Evolutionary conservation across 345 rosid species (phyloP), one percentile per base, ranked within the genome.

Genomic region (Camelina laxa): DNA sequence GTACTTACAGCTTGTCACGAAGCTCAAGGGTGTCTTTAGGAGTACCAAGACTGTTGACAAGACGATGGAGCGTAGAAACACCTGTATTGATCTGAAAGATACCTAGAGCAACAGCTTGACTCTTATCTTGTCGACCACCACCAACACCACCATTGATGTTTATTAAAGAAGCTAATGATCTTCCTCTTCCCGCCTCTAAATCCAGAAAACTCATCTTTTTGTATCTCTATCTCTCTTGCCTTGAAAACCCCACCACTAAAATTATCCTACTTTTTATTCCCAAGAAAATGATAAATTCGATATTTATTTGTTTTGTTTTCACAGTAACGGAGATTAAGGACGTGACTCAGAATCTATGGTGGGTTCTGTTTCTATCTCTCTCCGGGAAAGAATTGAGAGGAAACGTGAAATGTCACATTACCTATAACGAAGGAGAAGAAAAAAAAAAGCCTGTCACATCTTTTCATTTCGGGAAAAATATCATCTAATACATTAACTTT

Each of bases 1-100:
- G 30, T 4, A 41, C 90, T 82, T 75, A 95, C 99, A 95, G 85
- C 85, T 92, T 95, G 71, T 95, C 97, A 39, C 99, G 94, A 60
- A 92, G 96, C 79, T 88, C 97, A 8, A 96, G 94, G 16, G 94
- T 89, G 68, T 95, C 99, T 85, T 88, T 95, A 49, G 99, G 97
- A 65, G 96, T 95, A 16, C 98, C 97, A 55, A 92, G 94, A 82
- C 93, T 89, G 64, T 95, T 95, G 60, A 92, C 98, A 47, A 92
- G 92, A 0, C 99, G 87, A 56, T 88, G 94, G 80, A 92, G 92
- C 36, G 93, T 82, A 19, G 94, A 86, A 41, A 95, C 98, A 64
- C 85, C 81, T 49, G 99, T 95, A 75, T 88, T 95, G 86, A 92
- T 95, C 85, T 90, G 93, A 83, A 95, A 95, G 56, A 95, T 81